A percentile compares a stretch with the other conserved stretches of the same genome.
Conservation (phyloP, 2,329 filamentous ascomycete genomes). For the Raffaelea ambrosiae region DNA sequence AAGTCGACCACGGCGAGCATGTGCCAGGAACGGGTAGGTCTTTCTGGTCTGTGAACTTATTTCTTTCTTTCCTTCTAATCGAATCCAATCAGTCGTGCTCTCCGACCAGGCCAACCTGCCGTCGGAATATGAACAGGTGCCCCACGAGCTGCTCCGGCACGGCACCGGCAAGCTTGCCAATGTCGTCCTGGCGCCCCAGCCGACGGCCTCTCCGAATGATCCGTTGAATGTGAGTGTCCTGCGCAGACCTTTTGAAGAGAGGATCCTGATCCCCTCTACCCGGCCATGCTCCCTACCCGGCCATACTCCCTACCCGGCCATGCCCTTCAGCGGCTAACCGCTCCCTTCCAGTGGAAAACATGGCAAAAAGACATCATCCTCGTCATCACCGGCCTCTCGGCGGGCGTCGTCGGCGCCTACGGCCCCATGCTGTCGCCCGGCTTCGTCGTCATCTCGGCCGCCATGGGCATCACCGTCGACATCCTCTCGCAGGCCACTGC, state of each 20-base stretch:
- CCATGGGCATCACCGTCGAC: constrained; percentile 33
- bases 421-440: constrained; percentile 43
- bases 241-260: too few relatives aligned
- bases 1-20: background rate
- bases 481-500: constrained; percentile 35
- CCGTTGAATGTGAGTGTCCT: constrained; percentile 36
- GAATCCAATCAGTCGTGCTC: constrained; percentile 31
- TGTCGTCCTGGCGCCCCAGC: constrained; percentile 34
- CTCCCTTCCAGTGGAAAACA: constrained; percentile 6
- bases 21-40: constrained; percentile 2
- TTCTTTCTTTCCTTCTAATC: background rate
- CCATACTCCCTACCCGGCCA: too few relatives aligned
- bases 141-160: constrained; percentile 30
- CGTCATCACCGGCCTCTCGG: constrained; percentile 34
- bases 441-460: constrained; percentile 34
- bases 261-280: too few relatives aligned
- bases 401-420: constrained; percentile 39
- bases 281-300: too few relatives aligned
- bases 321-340: background rate
- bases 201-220: constrained; percentile 38
- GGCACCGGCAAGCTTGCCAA: constrained; percentile 23
- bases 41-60: background rate
- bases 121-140: constrained; percentile 32
- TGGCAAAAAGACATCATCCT: constrained; percentile 32
- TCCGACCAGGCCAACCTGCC: constrained; percentile 37